Evolutionary conservation across 2,329 filamentous ascomycete genomes (phyloP).

Genomic region (Blumeria graminis): DNA sequence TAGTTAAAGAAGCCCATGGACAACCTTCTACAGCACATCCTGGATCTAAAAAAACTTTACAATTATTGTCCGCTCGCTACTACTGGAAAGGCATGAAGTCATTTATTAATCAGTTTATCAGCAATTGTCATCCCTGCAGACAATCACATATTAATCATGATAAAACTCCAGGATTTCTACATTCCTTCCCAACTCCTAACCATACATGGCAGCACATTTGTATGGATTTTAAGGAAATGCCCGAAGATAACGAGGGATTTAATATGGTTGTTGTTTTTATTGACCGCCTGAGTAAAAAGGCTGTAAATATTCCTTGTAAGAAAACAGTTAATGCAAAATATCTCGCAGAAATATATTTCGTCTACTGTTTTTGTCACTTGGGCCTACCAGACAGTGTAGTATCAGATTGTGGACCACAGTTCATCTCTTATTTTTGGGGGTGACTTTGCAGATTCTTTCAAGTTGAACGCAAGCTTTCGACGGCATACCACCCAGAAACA

Average conservation of each 20-base stretch:
- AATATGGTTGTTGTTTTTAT: neutral
- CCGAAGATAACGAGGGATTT: constrained; percentile 1
- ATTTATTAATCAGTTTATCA: neutral
- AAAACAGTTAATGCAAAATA: neutral
- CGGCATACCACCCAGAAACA: neutral
- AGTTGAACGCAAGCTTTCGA: neutral
- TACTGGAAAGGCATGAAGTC: neutral
- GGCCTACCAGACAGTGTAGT: constrained; percentile 3
- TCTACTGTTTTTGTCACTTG: constrained; percentile 1
- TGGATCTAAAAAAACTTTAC: neutral
- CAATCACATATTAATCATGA: neutral
- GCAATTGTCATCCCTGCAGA: neutral
- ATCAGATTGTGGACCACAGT: constrained; percentile 2
- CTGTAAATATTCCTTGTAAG: neutral
- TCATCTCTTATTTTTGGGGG: neutral
- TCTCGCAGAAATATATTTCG: constrained; percentile 2
- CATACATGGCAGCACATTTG: constrained; percentile 1
- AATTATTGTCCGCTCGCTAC: neutral
- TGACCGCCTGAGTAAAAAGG: neutral
- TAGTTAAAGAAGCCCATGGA: constrained; percentile 1
- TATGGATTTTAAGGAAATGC: constrained; percentile 4
- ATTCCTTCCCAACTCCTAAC: neutral
- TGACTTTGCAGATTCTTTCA: neutral
- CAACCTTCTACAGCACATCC: neutral
- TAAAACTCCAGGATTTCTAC: constrained; percentile 2